Evolutionary conservation across 192 early-diverging fungal species (phyloP), one percentile per base, ranked within the genome.

Genomic region (Umbelopsis sp.): DNA sequence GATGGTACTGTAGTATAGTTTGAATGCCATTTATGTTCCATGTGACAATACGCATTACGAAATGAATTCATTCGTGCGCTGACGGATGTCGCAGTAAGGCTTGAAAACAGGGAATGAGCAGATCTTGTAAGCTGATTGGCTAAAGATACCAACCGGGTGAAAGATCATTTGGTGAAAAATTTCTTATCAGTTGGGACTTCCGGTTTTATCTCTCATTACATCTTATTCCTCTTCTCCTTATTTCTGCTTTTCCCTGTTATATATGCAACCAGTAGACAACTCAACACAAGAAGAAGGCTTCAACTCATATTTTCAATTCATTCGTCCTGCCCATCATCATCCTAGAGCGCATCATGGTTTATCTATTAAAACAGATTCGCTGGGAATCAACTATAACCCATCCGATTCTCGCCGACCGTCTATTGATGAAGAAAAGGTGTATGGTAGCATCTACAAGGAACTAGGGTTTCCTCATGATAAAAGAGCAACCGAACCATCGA

Each of bases 11-110:
- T n/a, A 71, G 68, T 18, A 85, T 49, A 25, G 83, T 70, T 48
- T 80, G 70, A 33, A 86, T 71, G 35, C 87, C 85, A 69, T 89
- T 89, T 12, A 89, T 77, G 65, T 89, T 89, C 87, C 87, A 89
- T 10, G 86, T 86, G 67, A 86, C 68, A 48, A 89, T 82, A 46
- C 83, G 79, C 87, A 89, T 41, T 41, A 41, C 37, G 37, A 10
- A 41, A 41, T 89, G 45, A 46, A 46, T 2, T 37, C 27, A 21
- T 72, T 66, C 35, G 10, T 23, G 51, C 21, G 51, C 49, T 20
- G 18, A 6, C 22, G 11, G 30, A 7, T 16, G 27, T 30, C 25
- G 55, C 55, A 61, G 55, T 61, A 35, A 30, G 27, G 55, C 55
- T 61, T 16, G 25, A 61, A 61, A 35, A 35, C 37, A 41, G 37